Conservation (phyloP, 441 rosid genomes). For the Pelargonium fulgidum region DNA sequence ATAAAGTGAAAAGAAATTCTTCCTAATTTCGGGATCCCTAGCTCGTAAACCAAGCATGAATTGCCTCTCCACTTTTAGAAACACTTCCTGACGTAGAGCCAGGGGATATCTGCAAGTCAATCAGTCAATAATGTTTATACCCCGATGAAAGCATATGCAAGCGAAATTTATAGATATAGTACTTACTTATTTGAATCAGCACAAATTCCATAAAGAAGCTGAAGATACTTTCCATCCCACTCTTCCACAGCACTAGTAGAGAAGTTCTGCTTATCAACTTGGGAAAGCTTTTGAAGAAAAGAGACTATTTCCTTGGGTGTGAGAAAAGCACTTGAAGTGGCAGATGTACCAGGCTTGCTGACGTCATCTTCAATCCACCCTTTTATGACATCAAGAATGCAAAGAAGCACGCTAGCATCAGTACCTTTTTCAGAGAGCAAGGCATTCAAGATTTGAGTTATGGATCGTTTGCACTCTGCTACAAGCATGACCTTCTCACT, state of each 20-base stretch:
- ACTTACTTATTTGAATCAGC: slow-evolving; percentile 79
- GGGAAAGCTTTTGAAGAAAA: slow-evolving; percentile 87
- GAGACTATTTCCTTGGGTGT: slow-evolving; percentile 74
- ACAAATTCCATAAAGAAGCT: slow-evolving; percentile 88
- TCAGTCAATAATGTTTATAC: slow-evolving; percentile 19
- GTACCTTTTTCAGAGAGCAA: slow-evolving; percentile 88
- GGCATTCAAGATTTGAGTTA: slow-evolving; percentile 65
- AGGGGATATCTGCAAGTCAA: slow-evolving; percentile 51
- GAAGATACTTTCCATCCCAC: slow-evolving; percentile 90
- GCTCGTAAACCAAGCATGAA: slow-evolving; percentile 96
- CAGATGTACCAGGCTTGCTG: slow-evolving; percentile 47
- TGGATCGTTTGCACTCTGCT: slow-evolving; percentile 73
- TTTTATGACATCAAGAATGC: slow-evolving; percentile 71
- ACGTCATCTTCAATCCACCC: slow-evolving; percentile 86
- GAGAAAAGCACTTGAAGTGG: slow-evolving; percentile 46
- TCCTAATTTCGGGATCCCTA: slow-evolving; percentile 87
- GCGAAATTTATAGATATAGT: neutral
- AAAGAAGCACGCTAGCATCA: slow-evolving; percentile 83
- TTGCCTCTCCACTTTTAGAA: slow-evolving; percentile 93
- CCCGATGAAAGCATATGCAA: slow-evolving; percentile 17
- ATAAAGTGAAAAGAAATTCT: slow-evolving; percentile 75
- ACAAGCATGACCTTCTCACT: slow-evolving; percentile 81
- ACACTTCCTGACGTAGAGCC: slow-evolving; percentile 79
- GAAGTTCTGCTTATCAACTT: slow-evolving; percentile 83
- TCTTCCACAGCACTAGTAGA: slow-evolving; percentile 59